Evolutionary conservation across 2,329 filamentous ascomycete genomes (phyloP).

Genomic region (Cytospora mali): DNA sequence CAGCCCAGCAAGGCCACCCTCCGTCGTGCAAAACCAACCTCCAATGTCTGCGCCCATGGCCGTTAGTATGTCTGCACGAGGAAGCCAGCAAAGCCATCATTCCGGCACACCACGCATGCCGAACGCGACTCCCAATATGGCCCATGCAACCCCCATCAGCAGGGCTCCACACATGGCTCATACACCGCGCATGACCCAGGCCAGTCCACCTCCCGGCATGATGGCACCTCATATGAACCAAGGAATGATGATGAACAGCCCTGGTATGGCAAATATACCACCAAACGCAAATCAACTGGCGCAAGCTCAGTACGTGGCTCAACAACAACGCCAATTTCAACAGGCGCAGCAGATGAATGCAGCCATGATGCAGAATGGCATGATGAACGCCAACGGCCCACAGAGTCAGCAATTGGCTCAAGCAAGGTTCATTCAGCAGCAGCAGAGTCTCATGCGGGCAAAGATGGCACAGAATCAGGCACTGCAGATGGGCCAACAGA

Average conservation of each 20-base stretch:
- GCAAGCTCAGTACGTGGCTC: slow-evolving; percentile 43
- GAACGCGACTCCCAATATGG: slow-evolving; percentile 62
- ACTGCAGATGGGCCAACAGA: slow-evolving; percentile 28
- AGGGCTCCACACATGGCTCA: slow-evolving; percentile 49
- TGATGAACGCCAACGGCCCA: slow-evolving; percentile 45
- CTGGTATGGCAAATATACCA: slow-evolving; percentile 43
- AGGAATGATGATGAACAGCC: slow-evolving; percentile 56
- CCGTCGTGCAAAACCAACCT: slow-evolving; percentile 62
- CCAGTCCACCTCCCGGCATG: slow-evolving; percentile 62
- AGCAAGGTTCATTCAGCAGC: slow-evolving; percentile 41
- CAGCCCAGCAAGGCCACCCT: slow-evolving; percentile 68
- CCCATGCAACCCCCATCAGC: slow-evolving; percentile 62
- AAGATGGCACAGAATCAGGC: slow-evolving; percentile 38
- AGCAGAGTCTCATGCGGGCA: slow-evolving; percentile 38
- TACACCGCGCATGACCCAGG: slow-evolving; percentile 65
- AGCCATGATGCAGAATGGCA: slow-evolving; percentile 41
- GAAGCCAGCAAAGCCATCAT: slow-evolving; percentile 68
- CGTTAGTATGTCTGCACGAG: slow-evolving; percentile 64
- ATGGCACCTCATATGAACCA: slow-evolving; percentile 61
- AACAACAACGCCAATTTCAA: slow-evolving; percentile 50
- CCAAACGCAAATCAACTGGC: slow-evolving; percentile 43
- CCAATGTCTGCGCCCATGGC: slow-evolving; percentile 63
- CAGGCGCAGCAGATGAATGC: slow-evolving; percentile 44
- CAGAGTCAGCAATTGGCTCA: slow-evolving; percentile 40
- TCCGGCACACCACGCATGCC: slow-evolving; percentile 66